These are phyloP conservation scores for Hymenoscyphus infarciens DNA, from an alignment of 2,329 filamentous ascomycete species.

Conservation along the genomic window DNA sequence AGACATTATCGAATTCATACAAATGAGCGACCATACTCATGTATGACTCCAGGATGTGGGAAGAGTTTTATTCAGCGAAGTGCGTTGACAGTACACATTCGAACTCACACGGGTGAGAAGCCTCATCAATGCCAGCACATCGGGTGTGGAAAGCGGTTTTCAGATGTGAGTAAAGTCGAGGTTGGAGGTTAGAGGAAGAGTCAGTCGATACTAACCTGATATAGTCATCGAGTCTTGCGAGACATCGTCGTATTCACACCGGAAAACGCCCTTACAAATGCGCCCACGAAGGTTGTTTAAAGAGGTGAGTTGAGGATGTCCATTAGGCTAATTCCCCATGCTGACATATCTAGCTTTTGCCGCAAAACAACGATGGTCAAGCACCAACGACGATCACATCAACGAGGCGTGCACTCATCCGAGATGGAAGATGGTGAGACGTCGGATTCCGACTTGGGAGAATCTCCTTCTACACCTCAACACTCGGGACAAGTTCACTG, in stretches of 20 bases:
- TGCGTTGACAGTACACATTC: constrained; percentile 66
- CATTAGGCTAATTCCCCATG: constrained; percentile 12
- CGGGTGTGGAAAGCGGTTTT: constrained; percentile 66
- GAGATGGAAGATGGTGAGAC: constrained; percentile 41
- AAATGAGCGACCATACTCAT: constrained; percentile 65
- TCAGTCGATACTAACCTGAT: constrained; percentile 18
- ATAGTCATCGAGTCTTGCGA: constrained; percentile 37
- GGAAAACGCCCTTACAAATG: constrained; percentile 67
- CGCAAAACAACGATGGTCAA: constrained; percentile 70
- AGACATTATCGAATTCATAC: constrained; percentile 70
- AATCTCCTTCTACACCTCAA: constrained; percentile 56
- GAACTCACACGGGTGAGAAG: constrained; percentile 69
- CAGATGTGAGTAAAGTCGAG: constrained; percentile 52
- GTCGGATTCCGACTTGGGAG: constrained; percentile 42
- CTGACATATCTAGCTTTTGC: constrained; percentile 54
- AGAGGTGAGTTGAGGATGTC: constrained; percentile 31
- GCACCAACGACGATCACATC: constrained; percentile 60
- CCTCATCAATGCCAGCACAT: constrained; percentile 64
- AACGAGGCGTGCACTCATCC: constrained; percentile 52
- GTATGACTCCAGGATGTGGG: constrained; percentile 56
- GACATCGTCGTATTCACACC: constrained; percentile 67
- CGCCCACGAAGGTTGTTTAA: constrained; percentile 41
- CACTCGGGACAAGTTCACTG: constrained; percentile 49
- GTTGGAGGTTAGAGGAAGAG: not conserved
- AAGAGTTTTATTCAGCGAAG: constrained; percentile 71